Percentiles rank a stretch among this genome's conserved stretches.
These are phyloP conservation scores for Aspergillus bridgeri DNA, from an alignment of 495 filamentous ascomycete genomes.

Conservation along the genomic window DNA sequence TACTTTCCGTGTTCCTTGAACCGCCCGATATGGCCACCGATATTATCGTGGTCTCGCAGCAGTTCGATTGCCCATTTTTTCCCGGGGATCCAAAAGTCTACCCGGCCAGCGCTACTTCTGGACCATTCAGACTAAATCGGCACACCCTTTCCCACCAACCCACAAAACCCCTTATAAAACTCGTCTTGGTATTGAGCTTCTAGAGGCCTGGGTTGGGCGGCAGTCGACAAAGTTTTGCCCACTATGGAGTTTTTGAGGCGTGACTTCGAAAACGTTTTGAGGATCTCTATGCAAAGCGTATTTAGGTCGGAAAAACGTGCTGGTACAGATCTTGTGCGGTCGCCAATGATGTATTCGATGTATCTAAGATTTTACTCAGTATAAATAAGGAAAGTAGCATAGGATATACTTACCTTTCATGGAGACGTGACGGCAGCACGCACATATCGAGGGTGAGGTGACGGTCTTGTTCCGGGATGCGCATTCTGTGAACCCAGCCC, in stretches of 20 bases:
- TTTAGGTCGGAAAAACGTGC: conserved; percentile 1
- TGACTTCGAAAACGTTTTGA: conserved; percentile 5
- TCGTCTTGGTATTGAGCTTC: conserved; percentile 26
- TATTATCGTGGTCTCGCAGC: conserved; percentile 16
- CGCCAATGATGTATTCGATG: conserved; percentile 8
- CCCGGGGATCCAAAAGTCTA: conserved; percentile 22
- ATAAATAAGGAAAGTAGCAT: conserved; percentile 10
- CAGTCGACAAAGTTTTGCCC: conserved; percentile 16
- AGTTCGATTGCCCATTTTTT: conserved; percentile 22
- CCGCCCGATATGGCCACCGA: conserved; percentile 14
- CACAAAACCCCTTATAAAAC: conserved; percentile 18
- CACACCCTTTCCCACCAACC: conserved; percentile 18
- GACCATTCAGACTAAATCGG: conserved; percentile 21
- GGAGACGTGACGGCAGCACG: conserved; percentile 17
- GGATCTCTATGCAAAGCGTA: not conserved
- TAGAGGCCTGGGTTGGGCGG: conserved; percentile 10
- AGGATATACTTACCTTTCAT: conserved; percentile 15
- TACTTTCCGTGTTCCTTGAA: conserved; percentile 16
- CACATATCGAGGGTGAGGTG: conserved; percentile 3
- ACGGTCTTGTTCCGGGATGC: not conserved
- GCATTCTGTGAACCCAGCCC: conserved; percentile 12
- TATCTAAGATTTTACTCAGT: conserved; percentile 11
- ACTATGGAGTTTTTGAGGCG: not conserved
- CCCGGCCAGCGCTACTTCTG: conserved; percentile 12
- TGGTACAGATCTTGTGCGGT: not conserved